A percentile compares a stretch with the other conserved stretches of the same genome.
Conservation (phyloP, 1,139 yeast genomes). For the Yarrowia galli region DNA sequence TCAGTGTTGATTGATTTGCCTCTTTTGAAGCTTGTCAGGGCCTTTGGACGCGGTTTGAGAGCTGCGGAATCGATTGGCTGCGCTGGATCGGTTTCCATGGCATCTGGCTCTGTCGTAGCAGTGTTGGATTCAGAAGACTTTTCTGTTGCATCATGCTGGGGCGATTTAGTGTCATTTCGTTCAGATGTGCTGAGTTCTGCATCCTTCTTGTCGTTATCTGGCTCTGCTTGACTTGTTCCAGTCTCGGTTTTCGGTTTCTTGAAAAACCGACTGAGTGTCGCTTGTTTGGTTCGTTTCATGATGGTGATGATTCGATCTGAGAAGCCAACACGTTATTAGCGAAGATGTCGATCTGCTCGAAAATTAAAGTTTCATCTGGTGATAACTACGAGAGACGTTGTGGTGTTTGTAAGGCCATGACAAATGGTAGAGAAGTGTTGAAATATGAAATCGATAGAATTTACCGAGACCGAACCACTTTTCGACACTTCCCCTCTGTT, state of each 20-base stretch:
- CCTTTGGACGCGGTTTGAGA: background rate
- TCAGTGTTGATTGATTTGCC: slow-evolving; percentile 5
- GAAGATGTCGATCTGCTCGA: background rate
- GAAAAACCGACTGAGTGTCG: slow-evolving; percentile 26
- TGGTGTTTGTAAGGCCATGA: too few relatives aligned
- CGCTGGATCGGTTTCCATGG: background rate
- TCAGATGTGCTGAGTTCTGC: background rate
- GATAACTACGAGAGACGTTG: background rate
- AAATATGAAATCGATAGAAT: too few relatives aligned
- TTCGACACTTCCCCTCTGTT: too few relatives aligned
- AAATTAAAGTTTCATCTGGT: background rate
- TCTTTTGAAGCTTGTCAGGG: slow-evolving; percentile 11
- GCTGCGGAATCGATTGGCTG: background rate
- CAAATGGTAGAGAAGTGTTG: too few relatives aligned
- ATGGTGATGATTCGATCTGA: background rate
- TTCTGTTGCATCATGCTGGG: background rate
- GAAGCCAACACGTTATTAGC: background rate
- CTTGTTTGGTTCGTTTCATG: slow-evolving; percentile 31
- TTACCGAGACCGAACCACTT: too few relatives aligned
- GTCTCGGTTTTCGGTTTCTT: slow-evolving; percentile 11
- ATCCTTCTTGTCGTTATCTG: background rate
- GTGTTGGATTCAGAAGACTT: background rate
- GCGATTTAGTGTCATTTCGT: background rate
- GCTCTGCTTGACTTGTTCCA: background rate
- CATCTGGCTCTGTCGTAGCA: background rate